These are phyloP conservation scores for Ogataea dorogensis DNA, from an alignment of 805 yeast genomes.

Conservation along the genomic window DNA sequence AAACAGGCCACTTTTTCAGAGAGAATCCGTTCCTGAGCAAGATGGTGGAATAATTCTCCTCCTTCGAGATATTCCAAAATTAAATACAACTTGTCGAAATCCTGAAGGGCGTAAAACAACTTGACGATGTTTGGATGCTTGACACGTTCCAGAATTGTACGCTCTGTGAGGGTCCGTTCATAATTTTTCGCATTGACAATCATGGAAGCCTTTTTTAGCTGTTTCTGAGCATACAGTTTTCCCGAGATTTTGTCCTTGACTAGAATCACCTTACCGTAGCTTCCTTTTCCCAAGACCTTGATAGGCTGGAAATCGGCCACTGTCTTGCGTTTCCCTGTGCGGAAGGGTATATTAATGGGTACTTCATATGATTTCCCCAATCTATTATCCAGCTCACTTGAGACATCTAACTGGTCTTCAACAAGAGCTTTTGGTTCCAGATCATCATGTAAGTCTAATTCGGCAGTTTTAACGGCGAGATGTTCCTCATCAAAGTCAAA, in stretches of 20 bases:
- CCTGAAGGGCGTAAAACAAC: conserved; percentile 81
- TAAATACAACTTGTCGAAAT: conserved; percentile 68
- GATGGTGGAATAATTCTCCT: conserved; percentile 75
- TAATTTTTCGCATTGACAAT: conserved; percentile 55
- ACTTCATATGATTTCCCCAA: conserved; percentile 36
- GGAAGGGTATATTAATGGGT: conserved; percentile 9
- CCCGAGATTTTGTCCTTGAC: conserved; percentile 66
- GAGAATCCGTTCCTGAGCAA: conserved; percentile 46
- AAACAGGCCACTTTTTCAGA: conserved; percentile 69
- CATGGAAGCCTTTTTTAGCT: conserved; percentile 77
- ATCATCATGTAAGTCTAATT: conserved; percentile 7
- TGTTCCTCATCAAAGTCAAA: conserved; percentile 33
- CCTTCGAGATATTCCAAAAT: conserved; percentile 83
- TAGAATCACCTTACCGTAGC: conserved; percentile 81
- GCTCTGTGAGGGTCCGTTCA: conserved; percentile 78
- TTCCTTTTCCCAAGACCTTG: conserved; percentile 81
- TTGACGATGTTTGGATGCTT: conserved; percentile 82
- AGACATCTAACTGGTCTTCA: not conserved
- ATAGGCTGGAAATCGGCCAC: conserved; percentile 68
- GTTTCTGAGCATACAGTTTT: conserved; percentile 80
- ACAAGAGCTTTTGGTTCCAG: conserved; percentile 2
- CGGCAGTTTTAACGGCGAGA: conserved; percentile 10
- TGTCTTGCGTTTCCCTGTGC: conserved; percentile 25
- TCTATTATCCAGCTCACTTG: conserved; percentile 6
- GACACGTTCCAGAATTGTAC: conserved; percentile 67